Evolutionary conservation across 176 grass and related monocot species (phyloP), one percentile per base, ranked within the genome.

Genomic region (Triticum turgidum): DNA sequence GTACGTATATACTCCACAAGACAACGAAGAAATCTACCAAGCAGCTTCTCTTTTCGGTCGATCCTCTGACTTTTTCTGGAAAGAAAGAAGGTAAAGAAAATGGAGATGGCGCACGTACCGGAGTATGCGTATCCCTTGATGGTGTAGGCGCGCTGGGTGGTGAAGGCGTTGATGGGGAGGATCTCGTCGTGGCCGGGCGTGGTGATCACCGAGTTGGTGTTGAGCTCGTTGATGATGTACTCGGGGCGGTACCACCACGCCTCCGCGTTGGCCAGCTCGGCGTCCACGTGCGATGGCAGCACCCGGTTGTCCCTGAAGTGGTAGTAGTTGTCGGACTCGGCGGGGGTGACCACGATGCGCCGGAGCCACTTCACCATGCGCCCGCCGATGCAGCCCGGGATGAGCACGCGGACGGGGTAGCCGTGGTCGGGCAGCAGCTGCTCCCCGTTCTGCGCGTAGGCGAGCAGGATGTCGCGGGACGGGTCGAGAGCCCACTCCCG

Each of bases 241-340:
- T 99, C 97, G 45, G 97, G 90, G 61, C 96, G 94, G 87, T 99
- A 99, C 97, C 97, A 99, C 97, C 97, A 99, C 13, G 92, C 94
- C 93, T 99, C 97, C 1, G 88, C 89, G 88, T 97, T 97, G 69
- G 97, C 97, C 44, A 99, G 86, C 81, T 99, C 97, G n/a, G 94
- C 83, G 24, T 99, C 94, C 15, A 99, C 87, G 78, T 97, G 94
- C 0, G 94, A 91, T 0, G 97, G 97, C 42, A 99, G 91, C 65
- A 99, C 97, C 12, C 97, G 83, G 83, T 99, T 99, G 80, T 99
- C 97, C 89, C 71, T 84, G 87, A 89, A 94, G 67, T 99, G 97
- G 88, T 99, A 99, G 84, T 99, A 93, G 73, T 75, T 93, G 22
- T 93, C 83, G 8, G 92, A 99, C 86, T 99, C 90, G 11, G 92